Evolutionary conservation across 768 basidiomycete species (phyloP).

Genomic region (Suillus americanus): DNA sequence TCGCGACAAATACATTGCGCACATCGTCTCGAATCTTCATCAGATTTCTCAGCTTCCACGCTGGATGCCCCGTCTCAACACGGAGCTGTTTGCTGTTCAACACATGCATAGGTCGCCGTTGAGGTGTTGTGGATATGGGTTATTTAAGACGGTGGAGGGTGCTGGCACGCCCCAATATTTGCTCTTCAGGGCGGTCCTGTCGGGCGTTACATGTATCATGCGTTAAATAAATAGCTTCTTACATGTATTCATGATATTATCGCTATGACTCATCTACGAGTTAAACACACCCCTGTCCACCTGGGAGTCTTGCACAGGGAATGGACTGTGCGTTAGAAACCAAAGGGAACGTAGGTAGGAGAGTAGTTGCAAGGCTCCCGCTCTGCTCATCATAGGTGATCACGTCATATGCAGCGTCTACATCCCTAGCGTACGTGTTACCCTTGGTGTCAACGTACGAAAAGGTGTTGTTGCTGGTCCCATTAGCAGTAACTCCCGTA

Average conservation of each 20-base stretch:
- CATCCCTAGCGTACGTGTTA: constrained; percentile 61
- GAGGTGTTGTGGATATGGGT: constrained; percentile 17
- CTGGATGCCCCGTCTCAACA: constrained; percentile 36
- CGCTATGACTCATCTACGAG: neutral
- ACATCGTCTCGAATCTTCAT: constrained; percentile 15
- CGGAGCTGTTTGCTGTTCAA: constrained; percentile 41
- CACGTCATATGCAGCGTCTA: constrained; percentile 58
- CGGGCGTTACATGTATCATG: neutral
- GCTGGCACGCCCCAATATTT: neutral
- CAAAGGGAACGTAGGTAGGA: constrained; percentile 7
- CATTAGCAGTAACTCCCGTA: constrained; percentile 59
- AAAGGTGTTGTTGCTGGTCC: constrained; percentile 70
- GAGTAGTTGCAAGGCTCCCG: constrained; percentile 43
- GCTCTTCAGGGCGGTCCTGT: neutral
- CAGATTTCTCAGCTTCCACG: constrained; percentile 19
- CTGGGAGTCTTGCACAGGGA: constrained; percentile 35
- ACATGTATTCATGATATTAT: neutral
- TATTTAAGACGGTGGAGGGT: constrained; percentile 8
- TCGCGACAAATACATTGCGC: constrained; percentile 7
- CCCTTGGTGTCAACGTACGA: constrained; percentile 55
- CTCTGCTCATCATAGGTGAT: constrained; percentile 60
- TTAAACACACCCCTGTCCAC: constrained; percentile 20
- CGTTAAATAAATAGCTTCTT: neutral
- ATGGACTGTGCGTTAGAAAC: neutral
- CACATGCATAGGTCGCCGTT: constrained; percentile 28